These are phyloP conservation scores for Avena eriantha DNA, from an alignment of 176 grass and related monocot species.

Conservation along the genomic window DNA sequence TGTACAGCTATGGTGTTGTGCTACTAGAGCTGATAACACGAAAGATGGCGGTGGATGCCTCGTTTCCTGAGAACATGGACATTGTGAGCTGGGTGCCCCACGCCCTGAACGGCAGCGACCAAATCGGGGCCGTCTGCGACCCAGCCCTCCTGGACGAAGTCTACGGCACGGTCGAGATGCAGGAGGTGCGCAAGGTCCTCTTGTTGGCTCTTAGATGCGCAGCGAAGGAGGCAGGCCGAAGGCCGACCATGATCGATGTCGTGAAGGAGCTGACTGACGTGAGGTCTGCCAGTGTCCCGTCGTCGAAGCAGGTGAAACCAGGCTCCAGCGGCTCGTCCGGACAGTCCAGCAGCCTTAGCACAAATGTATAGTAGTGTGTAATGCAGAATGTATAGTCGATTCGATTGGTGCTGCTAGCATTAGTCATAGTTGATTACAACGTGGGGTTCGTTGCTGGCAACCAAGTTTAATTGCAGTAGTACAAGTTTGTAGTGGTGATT, in stretches of 20 bases:
- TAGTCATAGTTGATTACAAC: background rate
- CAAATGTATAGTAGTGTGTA: background rate
- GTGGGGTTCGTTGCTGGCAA: background rate
- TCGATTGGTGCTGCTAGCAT: background rate
- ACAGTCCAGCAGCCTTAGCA: background rate
- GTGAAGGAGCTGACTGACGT: constrained; percentile 61
- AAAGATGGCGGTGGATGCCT: constrained; percentile 58
- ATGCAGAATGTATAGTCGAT: background rate
- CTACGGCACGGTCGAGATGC: constrained; percentile 52
- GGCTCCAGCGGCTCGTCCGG: background rate
- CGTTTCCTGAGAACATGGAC: constrained; percentile 51
- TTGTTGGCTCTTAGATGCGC: constrained; percentile 60
- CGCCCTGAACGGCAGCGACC: constrained; percentile 27
- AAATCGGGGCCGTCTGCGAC: constrained; percentile 59
- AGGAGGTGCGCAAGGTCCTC: constrained; percentile 58
- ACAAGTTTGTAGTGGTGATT: background rate
- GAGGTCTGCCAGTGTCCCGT: constrained; percentile 7
- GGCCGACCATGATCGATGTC: constrained; percentile 65
- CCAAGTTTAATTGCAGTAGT: background rate
- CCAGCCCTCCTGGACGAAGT: constrained; percentile 56
- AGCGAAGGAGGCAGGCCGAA: constrained; percentile 35
- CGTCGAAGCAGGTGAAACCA: constrained; percentile 14
- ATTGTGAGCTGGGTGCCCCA: constrained; percentile 66
- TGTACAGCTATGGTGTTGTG: constrained; percentile 89
- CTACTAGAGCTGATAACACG: constrained; percentile 79